Percentiles rank a stretch among this genome's conserved stretches.
Evolutionary conservation across 2,329 filamentous ascomycete genomes (phyloP).

Genomic region (Mollisia scopiformis): DNA sequence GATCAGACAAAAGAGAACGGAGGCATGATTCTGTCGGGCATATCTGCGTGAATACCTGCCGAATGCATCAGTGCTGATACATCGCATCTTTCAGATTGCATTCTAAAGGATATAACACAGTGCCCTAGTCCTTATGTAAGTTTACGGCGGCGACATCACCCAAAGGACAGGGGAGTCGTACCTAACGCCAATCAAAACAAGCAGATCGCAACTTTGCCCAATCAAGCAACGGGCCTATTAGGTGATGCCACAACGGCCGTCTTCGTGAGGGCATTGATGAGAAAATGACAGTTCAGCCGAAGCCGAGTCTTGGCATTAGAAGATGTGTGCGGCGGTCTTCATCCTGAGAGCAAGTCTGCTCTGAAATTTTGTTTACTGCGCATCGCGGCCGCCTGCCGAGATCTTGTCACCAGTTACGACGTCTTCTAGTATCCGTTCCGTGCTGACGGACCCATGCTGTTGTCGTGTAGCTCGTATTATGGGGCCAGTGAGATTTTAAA

Average conservation of each 20-base stretch:
- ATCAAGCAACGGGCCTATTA: conserved; percentile 9
- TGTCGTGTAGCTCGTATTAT: background rate
- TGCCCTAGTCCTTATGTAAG: conserved; percentile 18
- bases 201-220: conserved; percentile 13
- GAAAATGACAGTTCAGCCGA: conserved; percentile 4
- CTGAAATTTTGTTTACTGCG: background rate
- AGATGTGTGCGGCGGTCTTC: background rate
- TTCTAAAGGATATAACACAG: conserved; percentile 14
- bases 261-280: background rate
- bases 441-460: background rate
- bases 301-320: conserved; percentile 2
- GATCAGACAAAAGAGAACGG: conserved; percentile 4
- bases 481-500: conserved; percentile 1
- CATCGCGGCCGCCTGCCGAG: conserved; percentile 2
- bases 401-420: background rate
- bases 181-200: conserved; percentile 7
- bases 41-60: conserved; percentile 5
- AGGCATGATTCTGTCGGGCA: conserved; percentile 8
- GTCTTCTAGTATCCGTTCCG: background rate
- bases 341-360: background rate
- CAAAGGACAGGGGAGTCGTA: conserved; percentile 12
- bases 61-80: conserved; percentile 19
- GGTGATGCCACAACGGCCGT: conserved; percentile 7
- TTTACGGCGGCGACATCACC: conserved; percentile 17
- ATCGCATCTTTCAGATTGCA: conserved; percentile 15